These are phyloP conservation scores for Hygrocybe coccinea DNA, from an alignment of 768 basidiomycete species.

Conservation along the genomic window DNA sequence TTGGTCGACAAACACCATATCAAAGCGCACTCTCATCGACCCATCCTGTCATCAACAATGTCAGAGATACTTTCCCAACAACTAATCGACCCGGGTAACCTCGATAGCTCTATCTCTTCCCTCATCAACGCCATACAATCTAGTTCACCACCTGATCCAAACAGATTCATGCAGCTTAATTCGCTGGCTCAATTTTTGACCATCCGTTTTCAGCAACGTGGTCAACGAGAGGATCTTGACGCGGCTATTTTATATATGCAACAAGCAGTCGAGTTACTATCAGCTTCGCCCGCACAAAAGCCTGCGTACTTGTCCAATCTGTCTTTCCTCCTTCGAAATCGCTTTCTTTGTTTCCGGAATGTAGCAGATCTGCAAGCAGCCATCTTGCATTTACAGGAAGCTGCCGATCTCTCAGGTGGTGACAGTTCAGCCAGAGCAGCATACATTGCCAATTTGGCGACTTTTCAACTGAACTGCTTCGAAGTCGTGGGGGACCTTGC, in stretches of 20 bases:
- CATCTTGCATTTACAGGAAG: constrained; percentile 1
- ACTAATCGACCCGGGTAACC: too few species aligned
- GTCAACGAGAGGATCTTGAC: too few species aligned
- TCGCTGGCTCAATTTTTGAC: too few species aligned
- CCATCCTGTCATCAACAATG: too few species aligned
- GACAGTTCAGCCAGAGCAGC: background rate
- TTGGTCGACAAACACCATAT: too few species aligned
- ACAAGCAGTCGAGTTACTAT: constrained; percentile 6
- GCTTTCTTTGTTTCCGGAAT: constrained; percentile 8
- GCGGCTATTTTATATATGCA: background rate
- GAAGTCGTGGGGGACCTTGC: constrained; percentile 1
- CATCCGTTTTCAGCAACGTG: too few species aligned
- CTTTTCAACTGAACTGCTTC: constrained; percentile 1
- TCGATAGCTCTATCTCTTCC: too few species aligned
- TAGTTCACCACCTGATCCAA: too few species aligned
- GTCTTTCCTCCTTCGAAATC: background rate
- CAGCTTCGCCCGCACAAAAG: constrained; percentile 10
- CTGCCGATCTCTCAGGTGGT: constrained; percentile 8
- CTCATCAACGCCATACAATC: too few species aligned
- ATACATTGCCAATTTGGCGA: constrained; percentile 6
- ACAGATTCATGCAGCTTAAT: too few species aligned
- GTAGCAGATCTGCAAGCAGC: constrained; percentile 9
- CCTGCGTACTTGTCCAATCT: constrained; percentile 6
- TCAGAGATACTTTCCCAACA: too few species aligned
- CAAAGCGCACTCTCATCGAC: too few species aligned